phyloP scores from a whole-genome alignment of 23 red algal species.

The Gracilaria gracilis region DNA sequence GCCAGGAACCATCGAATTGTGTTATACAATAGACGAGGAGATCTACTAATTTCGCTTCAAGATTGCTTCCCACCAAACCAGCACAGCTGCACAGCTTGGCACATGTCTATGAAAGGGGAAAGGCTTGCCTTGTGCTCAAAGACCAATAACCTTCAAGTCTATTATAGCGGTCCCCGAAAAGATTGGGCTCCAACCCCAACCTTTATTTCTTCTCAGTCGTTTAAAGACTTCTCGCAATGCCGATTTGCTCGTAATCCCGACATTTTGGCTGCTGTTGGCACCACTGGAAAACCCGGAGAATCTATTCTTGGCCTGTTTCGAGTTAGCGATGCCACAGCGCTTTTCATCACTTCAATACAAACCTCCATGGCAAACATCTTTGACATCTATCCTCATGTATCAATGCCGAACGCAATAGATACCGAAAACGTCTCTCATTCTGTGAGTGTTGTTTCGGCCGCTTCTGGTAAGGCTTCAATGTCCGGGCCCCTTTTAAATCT shows the following conservation, averaged over 20 bases:
- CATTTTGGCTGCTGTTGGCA: conserved; percentile 15
- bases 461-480: background rate
- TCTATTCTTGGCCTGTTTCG: background rate
- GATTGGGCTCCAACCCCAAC: background rate
- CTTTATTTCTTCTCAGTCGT: background rate
- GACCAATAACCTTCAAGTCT: background rate
- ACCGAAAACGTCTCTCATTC: background rate
- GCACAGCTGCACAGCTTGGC: conserved; percentile 33
- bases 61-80: conserved; percentile 12
- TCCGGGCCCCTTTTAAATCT: background rate
- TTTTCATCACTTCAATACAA: background rate
- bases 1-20: conserved; percentile 10
- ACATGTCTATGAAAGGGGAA: background rate
- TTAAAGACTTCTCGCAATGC: background rate
- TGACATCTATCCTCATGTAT: conserved; percentile 15
- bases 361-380: background rate
- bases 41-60: background rate
- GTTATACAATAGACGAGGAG: background rate
- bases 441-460: background rate
- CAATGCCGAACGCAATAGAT: background rate
- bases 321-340: background rate
- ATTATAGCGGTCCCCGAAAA: background rate
- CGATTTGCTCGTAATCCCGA: background rate
- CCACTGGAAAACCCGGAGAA: background rate
- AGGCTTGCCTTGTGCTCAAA: conserved; percentile 19